Percentiles rank a stretch among this genome's conserved stretches.
Evolutionary conservation across 495 filamentous ascomycete genomes (phyloP).

Genomic region (Sporormia fimetaria): DNA sequence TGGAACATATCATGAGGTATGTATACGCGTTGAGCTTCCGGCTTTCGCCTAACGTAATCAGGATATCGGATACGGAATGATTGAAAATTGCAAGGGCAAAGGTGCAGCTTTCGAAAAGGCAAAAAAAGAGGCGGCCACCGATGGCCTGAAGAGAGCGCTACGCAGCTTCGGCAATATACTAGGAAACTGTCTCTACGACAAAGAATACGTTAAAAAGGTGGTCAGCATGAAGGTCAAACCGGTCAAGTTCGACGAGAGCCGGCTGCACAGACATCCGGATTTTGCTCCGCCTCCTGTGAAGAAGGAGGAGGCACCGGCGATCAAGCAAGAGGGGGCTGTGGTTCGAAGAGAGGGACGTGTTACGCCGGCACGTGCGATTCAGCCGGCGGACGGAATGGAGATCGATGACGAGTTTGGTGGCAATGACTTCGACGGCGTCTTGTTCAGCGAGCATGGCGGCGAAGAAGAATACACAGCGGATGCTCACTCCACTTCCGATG

Average conservation of each 20-base stretch:
- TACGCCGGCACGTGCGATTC: conserved; percentile 5
- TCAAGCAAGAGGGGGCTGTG: conserved; percentile 45
- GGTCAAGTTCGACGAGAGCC: conserved; percentile 57
- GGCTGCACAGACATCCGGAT: conserved; percentile 71
- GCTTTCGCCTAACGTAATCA: conserved; percentile 23
- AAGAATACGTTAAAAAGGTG: conserved; percentile 76
- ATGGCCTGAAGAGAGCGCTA: conserved; percentile 79
- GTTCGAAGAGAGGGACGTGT: conserved; percentile 23
- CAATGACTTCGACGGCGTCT: conserved; percentile 17
- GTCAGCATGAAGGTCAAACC: conserved; percentile 64
- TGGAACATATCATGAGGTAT: conserved; percentile 81
- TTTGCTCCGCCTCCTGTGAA: too few species aligned
- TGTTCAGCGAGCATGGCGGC: conserved; percentile 17
- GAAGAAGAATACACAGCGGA: conserved; percentile 19
- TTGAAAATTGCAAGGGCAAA: conserved; percentile 91
- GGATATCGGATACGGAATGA: conserved; percentile 91
- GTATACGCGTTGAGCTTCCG: not conserved
- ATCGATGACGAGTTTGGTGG: conserved; percentile 10
- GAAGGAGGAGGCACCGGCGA: too few species aligned
- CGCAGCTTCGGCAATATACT: conserved; percentile 92
- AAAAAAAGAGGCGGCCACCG: conserved; percentile 94
- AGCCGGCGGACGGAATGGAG: conserved; percentile 31
- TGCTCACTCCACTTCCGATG: not conserved
- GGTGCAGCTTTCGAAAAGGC: conserved; percentile 92
- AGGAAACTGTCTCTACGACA: conserved; percentile 96